Evolutionary conservation across 208 protist species (phyloP).

Genomic region (Vickermania ingenoplastis): DNA sequence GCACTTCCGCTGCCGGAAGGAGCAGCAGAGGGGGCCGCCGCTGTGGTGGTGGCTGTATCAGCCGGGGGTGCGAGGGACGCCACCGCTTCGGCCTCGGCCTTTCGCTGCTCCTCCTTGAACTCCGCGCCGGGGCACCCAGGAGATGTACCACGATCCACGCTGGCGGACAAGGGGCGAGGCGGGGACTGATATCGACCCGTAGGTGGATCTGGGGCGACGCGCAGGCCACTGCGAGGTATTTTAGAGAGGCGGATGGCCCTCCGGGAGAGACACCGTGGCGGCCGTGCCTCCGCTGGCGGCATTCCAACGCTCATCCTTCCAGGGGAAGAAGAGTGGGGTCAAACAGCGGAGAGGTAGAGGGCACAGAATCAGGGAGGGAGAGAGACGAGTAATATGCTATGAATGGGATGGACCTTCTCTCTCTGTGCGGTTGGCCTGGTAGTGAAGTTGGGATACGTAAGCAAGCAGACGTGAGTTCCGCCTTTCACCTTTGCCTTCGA

Average conservation of each 20-base stretch:
- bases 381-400: too few species aligned
- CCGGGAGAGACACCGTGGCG: not conserved
- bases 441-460: constrained; percentile 1
- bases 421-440: not conserved
- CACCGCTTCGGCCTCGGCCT: too few species aligned
- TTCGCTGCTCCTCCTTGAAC: too few species aligned
- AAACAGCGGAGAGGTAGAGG: too few species aligned
- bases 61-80: not conserved
- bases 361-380: too few species aligned
- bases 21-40: not conserved
- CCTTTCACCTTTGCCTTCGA: too few species aligned
- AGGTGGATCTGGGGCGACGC: not conserved
- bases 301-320: constrained; percentile 2
- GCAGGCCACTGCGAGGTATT: not conserved
- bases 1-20: not conserved
- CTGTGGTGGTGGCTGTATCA: not conserved
- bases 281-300: not conserved
- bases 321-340: not conserved
- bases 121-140: too few species aligned
- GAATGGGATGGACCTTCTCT: too few species aligned
- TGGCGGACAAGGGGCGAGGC: too few species aligned
- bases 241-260: not conserved
- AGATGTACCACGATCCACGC: not conserved
- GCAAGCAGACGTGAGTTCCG: too few species aligned
- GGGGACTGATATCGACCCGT: not conserved